These are phyloP conservation scores for Alternaria atra DNA, from an alignment of 2,329 filamentous ascomycete genomes.

Conservation along the genomic window DNA sequence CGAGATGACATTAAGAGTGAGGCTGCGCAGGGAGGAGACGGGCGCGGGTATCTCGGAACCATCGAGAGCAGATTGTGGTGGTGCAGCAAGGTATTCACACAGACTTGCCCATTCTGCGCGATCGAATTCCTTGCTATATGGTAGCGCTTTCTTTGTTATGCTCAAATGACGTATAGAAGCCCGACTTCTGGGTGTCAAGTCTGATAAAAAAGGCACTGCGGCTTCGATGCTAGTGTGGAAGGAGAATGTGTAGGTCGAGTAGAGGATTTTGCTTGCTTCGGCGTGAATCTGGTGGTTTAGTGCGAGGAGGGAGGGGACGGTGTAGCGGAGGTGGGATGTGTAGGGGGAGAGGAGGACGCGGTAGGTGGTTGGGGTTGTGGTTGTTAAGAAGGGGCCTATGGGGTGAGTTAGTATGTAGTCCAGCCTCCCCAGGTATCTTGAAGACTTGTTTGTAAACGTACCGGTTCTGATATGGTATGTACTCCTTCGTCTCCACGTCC, in stretches of 20 bases:
- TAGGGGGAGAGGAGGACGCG: constrained; percentile 56
- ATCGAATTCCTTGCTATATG: constrained; percentile 65
- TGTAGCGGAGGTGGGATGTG: constrained; percentile 58
- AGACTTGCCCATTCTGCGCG: constrained; percentile 64
- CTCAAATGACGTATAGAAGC: constrained; percentile 60
- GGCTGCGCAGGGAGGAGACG: constrained; percentile 23
- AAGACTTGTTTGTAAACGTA: constrained; percentile 26
- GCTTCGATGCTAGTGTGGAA: constrained; percentile 70
- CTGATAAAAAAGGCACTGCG: constrained; percentile 66
- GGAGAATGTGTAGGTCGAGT: constrained; percentile 65
- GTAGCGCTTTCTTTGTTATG: constrained; percentile 65
- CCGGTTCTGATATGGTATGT: constrained; percentile 51
- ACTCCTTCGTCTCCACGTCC: constrained; percentile 46
- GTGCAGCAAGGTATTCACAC: constrained; percentile 53
- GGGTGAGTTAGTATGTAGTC: constrained; percentile 21
- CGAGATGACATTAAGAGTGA: constrained; percentile 63
- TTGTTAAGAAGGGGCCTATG: constrained; percentile 54
- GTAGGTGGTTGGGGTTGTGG: constrained; percentile 65
- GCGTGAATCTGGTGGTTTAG: constrained; percentile 56
- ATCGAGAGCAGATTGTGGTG: not conserved
- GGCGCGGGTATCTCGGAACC: not conserved
- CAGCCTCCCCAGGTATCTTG: not conserved
- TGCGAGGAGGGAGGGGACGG: constrained; percentile 38
- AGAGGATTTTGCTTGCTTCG: constrained; percentile 66
- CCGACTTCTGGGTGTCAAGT: constrained; percentile 62